Percentiles rank a stretch among this genome's conserved stretches.
These are phyloP conservation scores for Lolium rigidum DNA, from an alignment of 176 grass and related monocot species.

Conservation along the genomic window DNA sequence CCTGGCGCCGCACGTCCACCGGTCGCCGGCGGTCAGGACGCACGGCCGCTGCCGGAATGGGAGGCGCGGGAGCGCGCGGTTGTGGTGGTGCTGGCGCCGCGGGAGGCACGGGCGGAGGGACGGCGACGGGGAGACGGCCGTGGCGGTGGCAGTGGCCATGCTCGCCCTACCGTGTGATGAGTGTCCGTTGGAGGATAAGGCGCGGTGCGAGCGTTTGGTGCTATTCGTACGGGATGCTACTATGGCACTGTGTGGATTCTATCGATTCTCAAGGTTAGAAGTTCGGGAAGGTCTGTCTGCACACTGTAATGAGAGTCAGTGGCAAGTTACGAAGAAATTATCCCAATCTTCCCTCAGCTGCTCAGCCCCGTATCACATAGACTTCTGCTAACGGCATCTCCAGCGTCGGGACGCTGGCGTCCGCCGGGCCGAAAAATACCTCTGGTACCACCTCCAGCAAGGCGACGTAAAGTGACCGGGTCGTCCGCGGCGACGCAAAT, in stretches of 20 bases:
- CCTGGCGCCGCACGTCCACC: constrained; percentile 45
- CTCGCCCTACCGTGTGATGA: neutral
- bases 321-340: no score
- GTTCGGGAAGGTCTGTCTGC: no score
- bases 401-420: no score
- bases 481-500: no score
- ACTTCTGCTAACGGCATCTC: no score
- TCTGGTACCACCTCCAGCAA: no score
- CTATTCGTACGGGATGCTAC: neutral
- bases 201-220: neutral
- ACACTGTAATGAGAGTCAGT: no score
- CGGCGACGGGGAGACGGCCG: neutral
- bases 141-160: constrained; percentile 32
- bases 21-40: neutral
- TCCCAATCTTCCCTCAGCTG: no score
- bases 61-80: neutral
- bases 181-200: constrained; percentile 44
- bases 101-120: neutral
- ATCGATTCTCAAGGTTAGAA: no score
- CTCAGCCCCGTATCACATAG: no score
- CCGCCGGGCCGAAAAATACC: no score
- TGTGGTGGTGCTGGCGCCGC: neutral
- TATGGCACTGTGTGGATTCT: neutral
- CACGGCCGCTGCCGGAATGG: neutral
- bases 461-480: no score